Base-by-base conservation (phyloP, 441 rosid genomes). In the Populus trichocarpa region DNA sequence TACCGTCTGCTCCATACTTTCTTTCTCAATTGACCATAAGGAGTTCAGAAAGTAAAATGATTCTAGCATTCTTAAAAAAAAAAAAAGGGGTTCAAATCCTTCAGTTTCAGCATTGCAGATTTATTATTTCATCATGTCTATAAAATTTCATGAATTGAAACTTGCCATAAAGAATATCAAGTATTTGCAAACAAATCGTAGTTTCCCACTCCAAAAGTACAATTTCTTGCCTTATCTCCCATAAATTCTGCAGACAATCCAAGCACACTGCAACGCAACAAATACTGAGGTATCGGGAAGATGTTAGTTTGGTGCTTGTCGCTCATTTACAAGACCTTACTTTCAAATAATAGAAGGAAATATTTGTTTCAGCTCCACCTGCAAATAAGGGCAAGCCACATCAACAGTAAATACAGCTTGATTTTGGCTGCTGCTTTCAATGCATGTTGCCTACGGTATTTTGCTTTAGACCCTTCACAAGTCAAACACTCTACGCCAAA, bases 401-500 rank as follows among this genome's bases (percentile, higher is more conserved):
- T n/a, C 64, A 59, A 59, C 22, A 23, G 12, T 63, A 11, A 22
- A 63, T 23, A 10, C 28, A 10, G 28, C 66, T 63, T 63, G 28
- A 25, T 63, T 63, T 23, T 63, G 13, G 66, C 28, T 63, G 66
- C 7, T 22, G 28, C 4, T 23, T 3, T 10, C 7, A 63, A 22
- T 63, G 2, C 66, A 63, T 9, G 66, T 25, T 63, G 26, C 66
- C 66, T 22, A 4, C 26, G 23, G 26, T 22, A 63, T 63, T 10
- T 25, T 63, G 66, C 28, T 23, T 23, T 10, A 7, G 66, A 61
- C 26, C 26, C 66, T 63, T 63, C 66, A 63, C 4, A 25, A 1
- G 10, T 23, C 66, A 23, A 22, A 10, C 23, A 63, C 25, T 28
- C 65, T 84, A 89, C 2, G 86, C 96, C 86, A 80, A 46, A 50